Conservation (phyloP, 768 basidiomycete species). For the Phaeotremella fagi region DNA sequence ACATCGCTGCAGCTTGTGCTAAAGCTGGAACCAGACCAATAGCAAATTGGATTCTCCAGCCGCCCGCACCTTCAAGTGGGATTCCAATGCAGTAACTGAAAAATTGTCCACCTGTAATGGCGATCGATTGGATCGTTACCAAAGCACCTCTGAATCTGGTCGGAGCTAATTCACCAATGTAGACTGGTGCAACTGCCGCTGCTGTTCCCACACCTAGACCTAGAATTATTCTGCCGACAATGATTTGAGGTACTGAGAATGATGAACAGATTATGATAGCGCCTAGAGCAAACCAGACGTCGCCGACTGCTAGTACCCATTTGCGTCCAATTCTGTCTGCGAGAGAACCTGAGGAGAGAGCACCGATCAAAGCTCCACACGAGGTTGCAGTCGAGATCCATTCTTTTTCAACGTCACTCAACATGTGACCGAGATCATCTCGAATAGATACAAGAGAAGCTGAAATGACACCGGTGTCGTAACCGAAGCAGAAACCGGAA, state of each 20-base stretch:
- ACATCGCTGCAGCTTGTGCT: conserved; percentile 23
- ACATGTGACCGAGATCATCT: conserved; percentile 28
- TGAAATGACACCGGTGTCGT: conserved; percentile 36
- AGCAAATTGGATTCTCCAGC: conserved; percentile 37
- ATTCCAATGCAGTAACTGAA: conserved; percentile 31
- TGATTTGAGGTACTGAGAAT: conserved; percentile 28
- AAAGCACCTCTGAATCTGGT: conserved; percentile 27
- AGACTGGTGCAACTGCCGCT: conserved; percentile 27
- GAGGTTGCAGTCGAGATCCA: conserved; percentile 31
- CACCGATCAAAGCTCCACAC: conserved; percentile 29
- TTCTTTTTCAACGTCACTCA: conserved; percentile 29
- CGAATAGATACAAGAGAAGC: conserved; percentile 27
- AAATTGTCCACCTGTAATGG: conserved; percentile 37
- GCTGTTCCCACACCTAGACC: conserved; percentile 34
- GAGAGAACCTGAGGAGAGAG: conserved; percentile 20
- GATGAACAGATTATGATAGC: conserved; percentile 33
- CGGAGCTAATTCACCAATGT: conserved; percentile 30
- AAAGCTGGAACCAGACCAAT: conserved; percentile 32
- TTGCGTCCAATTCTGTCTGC: conserved; percentile 35
- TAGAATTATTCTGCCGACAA: conserved; percentile 27
- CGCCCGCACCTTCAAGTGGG: conserved; percentile 21
- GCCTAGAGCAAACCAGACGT: conserved; percentile 27
- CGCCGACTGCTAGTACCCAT: conserved; percentile 36
- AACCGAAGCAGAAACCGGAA: conserved; percentile 37
- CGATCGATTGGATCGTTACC: conserved; percentile 36